phyloP scores from a whole-genome alignment of 768 basidiomycete species.

The Lentinula lateritia region DNA sequence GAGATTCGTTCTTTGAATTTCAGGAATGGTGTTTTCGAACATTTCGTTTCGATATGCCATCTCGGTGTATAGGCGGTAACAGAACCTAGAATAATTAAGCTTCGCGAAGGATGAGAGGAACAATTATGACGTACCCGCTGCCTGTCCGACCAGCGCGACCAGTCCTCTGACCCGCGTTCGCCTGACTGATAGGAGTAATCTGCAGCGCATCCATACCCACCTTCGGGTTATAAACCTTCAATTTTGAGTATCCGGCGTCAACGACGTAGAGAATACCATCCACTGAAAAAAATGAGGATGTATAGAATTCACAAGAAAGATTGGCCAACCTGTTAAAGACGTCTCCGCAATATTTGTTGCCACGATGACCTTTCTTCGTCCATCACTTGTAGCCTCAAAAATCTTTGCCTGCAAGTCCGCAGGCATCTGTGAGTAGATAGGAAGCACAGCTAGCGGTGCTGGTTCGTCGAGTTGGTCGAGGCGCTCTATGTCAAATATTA shows the following conservation, averaged over 20 bases:
- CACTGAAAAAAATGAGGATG: conserved; percentile 40
- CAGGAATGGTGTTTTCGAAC: conserved; percentile 93
- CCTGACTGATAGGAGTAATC: conserved; percentile 98
- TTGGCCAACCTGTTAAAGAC: conserved; percentile 72
- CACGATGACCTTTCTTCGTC: conserved; percentile 93
- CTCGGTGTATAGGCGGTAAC: conserved; percentile 96
- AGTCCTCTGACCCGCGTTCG: conserved; percentile 93
- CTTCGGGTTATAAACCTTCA: conserved; percentile 98
- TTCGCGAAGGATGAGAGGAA: not conserved
- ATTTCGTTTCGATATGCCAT: conserved; percentile 95
- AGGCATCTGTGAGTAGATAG: conserved; percentile 99
- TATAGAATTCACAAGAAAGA: not conserved
- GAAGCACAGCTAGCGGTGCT: conserved; percentile 80
- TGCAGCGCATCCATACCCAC: conserved; percentile 99
- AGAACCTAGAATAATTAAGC: conserved; percentile 51
- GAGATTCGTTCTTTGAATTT: conserved; percentile 96
- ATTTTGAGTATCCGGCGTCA: conserved; percentile 93
- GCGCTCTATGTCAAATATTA: conserved; percentile 56
- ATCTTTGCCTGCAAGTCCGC: conserved; percentile 98
- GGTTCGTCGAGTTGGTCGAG: conserved; percentile 90
- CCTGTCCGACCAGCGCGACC: conserved; percentile 97
- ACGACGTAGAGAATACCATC: conserved; percentile 98
- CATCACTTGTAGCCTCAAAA: conserved; percentile 90
- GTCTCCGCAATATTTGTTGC: conserved; percentile 99
- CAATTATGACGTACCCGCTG: conserved; percentile 60